Conservation (phyloP, 164 flowering plant genomes). For the Taxillus chinensis region DNA sequence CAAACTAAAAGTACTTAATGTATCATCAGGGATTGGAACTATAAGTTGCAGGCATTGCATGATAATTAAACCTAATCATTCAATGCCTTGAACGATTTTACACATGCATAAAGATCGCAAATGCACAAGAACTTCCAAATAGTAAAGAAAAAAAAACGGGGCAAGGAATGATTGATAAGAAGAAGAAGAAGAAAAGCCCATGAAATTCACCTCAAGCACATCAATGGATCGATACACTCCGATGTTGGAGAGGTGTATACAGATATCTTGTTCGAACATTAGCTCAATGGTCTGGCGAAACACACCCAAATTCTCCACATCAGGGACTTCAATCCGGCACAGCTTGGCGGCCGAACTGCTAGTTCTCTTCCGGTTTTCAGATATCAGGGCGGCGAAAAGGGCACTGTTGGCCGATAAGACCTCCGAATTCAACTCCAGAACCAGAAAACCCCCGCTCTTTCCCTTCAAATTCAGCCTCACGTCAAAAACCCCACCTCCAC, state of each 20-base stretch:
- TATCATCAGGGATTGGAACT: no score
- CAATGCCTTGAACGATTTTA: no score
- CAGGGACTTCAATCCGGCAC: constrained; percentile 74
- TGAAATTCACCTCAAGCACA: constrained; percentile 62
- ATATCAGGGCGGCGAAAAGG: constrained; percentile 52
- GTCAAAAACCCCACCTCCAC: constrained; percentile 30
- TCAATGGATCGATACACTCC: constrained; percentile 64
- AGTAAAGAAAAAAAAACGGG: background rate
- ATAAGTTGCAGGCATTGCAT: no score
- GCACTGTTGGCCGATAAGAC: constrained; percentile 47
- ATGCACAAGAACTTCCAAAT: background rate
- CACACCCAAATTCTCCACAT: constrained; percentile 55
- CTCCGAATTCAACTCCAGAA: constrained; percentile 65
- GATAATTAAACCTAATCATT: no score
- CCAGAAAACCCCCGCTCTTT: constrained; percentile 49
- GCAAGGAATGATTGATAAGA: background rate
- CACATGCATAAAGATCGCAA: background rate
- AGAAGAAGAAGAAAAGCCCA: background rate
- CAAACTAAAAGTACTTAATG: no score
- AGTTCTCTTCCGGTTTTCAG: constrained; percentile 18
- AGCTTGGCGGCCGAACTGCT: constrained; percentile 16
- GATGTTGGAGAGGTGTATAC: constrained; percentile 32
- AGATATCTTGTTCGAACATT: constrained; percentile 63
- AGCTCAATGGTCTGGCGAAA: constrained; percentile 77
- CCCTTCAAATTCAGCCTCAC: constrained; percentile 78